Conservation (phyloP, 176 grass and related monocot species). For the Aegilops tauschii region DNA sequence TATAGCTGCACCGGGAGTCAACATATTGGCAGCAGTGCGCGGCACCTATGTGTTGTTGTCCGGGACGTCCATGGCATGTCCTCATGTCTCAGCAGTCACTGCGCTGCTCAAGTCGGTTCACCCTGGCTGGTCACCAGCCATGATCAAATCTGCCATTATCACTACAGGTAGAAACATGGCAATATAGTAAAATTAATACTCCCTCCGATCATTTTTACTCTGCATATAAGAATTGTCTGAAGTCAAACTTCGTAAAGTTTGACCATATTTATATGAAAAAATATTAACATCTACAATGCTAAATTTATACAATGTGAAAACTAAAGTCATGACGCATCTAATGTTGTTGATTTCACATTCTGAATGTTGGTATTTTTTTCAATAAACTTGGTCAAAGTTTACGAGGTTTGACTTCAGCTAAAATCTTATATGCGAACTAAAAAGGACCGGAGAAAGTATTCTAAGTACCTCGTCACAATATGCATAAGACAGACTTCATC, state of each 20-base stretch:
- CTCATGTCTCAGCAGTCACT: constrained; percentile 34
- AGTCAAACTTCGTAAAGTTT: too few species aligned
- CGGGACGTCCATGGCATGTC: constrained; percentile 47
- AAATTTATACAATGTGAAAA: too few species aligned
- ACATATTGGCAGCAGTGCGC: constrained; percentile 19
- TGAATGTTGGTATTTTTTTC: too few species aligned
- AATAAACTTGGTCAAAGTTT: too few species aligned
- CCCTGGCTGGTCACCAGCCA: constrained; percentile 42
- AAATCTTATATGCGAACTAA: too few species aligned
- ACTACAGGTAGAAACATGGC: constrained; percentile 10
- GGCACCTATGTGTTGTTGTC: not conserved
- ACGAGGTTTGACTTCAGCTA: too few species aligned
- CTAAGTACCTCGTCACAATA: not conserved
- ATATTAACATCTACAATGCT: too few species aligned
- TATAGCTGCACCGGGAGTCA: constrained; percentile 30
- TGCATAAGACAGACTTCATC: not conserved
- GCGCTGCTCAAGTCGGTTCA: constrained; percentile 37
- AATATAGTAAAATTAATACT: not conserved
- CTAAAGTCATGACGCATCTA: too few species aligned
- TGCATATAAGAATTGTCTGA: too few species aligned
- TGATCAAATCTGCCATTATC: constrained; percentile 43
- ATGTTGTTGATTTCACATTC: too few species aligned
- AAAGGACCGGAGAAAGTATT: not conserved
- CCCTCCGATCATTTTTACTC: too few species aligned
- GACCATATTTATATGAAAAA: too few species aligned